phyloP scores from a whole-genome alignment of 352 stramenopile genomes.

The Globisporangium canariense region DNA sequence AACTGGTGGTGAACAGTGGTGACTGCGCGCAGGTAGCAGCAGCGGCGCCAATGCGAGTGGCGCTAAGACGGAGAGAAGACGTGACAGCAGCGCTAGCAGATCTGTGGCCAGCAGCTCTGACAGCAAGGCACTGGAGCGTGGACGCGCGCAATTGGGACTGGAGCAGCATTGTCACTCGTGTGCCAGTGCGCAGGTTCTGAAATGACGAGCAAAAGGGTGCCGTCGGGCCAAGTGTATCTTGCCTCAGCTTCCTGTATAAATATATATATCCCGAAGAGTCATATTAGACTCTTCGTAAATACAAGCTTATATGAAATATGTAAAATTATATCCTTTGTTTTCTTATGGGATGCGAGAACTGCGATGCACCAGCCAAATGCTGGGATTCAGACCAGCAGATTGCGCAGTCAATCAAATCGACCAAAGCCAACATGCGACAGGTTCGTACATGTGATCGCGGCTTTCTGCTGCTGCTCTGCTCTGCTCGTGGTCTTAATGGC shows the following conservation, averaged over 20 bases:
- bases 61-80: not conserved
- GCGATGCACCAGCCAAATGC: not conserved
- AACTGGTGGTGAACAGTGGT: not conserved
- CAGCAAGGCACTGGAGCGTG: constrained; percentile 6
- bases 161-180: not conserved
- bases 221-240: not conserved
- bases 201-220: constrained; percentile 9
- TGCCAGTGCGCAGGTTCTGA: not conserved
- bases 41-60: not conserved
- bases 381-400: not conserved
- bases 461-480: too few relatives aligned
- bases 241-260: not conserved
- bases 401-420: not conserved
- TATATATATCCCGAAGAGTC: not conserved
- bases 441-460: constrained; percentile 2
- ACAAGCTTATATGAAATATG: not conserved
- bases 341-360: not conserved
- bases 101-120: not conserved
- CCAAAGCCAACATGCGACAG: constrained; percentile 13
- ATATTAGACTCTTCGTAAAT: not conserved
- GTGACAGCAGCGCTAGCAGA: not conserved
- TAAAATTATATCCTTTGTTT: not conserved
- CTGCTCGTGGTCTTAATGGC: not conserved
- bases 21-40: not conserved
- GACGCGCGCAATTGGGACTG: constrained; percentile 6